A percentile compares a stretch with the other conserved stretches of the same genome.
Conservation (phyloP, 306 rosid genomes). For the Psophocarpus tetragonolobus region DNA sequence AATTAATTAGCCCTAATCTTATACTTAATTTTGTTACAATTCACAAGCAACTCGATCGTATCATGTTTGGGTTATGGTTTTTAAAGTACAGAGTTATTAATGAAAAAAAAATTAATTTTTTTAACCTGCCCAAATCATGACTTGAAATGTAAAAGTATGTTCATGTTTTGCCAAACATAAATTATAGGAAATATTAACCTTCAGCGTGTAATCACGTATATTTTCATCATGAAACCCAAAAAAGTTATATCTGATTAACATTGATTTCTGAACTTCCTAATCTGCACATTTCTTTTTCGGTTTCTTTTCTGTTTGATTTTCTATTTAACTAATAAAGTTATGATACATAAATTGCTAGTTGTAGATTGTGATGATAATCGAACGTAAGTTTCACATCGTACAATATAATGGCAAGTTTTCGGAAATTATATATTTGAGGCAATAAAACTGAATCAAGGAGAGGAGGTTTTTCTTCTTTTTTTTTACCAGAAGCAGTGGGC, state of each 20-base stretch:
- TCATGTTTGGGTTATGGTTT: neutral
- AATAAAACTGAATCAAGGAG: too few relatives aligned
- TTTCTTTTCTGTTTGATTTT: neutral
- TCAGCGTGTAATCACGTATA: neutral
- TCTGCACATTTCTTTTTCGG: neutral
- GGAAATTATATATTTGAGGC: too few relatives aligned
- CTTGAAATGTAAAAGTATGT: neutral
- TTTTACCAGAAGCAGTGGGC: too few relatives aligned
- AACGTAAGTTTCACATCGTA: too few relatives aligned
- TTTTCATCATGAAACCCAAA: neutral
- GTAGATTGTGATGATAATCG: too few relatives aligned
- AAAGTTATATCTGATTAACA: neutral
- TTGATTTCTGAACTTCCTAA: neutral
- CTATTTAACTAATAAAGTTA: too few relatives aligned
- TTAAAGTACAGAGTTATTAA: neutral
- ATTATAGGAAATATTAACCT: neutral
- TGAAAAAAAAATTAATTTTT: neutral
- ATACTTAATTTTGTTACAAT: neutral
- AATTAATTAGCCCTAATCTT: neutral
- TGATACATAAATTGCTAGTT: too few relatives aligned
- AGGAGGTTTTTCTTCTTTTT: too few relatives aligned
- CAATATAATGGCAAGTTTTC: too few relatives aligned
- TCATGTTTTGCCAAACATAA: neutral
- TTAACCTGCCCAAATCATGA: neutral
- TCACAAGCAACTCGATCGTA: neutral